Base-by-base conservation (phyloP, 768 basidiomycete species). In the Termitomyces bulborhizus region DNA sequence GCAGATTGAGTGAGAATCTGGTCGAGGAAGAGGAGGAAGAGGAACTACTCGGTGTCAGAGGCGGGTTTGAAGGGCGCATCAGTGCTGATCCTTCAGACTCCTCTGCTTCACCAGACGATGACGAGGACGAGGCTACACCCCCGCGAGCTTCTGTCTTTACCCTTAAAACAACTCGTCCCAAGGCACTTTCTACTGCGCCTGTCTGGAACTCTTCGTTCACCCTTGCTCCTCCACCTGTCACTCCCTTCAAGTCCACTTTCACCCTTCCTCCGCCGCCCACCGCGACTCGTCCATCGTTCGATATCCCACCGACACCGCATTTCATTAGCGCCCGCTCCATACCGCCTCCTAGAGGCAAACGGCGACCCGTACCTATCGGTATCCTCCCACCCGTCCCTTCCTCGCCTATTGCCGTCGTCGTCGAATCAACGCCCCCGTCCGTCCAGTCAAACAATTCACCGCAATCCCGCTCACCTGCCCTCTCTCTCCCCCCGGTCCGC, bases 1-100 rank as follows among this genome's bases (percentile, higher is more conserved):
- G 90, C 66, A 71, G 87, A 41, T 66, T 90, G 42, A 91, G 88
- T 64, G 90, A 92, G 66, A 78, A 92, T 51, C 79, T 91, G 8
- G 81, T 92, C 9, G 90, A 91, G 63, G 88, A 88, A 59, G 88
- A 90, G 21, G 90, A 92, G 65, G 88, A 92, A 65, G 70, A 80
- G 46, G 85, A 84, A 55, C 71, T 90, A 0, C 75, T 90, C 41
- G 85, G 86, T 44, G 67, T 86, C 16, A 84, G 86, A 51, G 82
- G 85, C 52, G 80, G 82, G 36, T 90, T 89, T 59, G 77, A 80
- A 61, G 66, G 68, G 26, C 66, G 61, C 53, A 66, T 67, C 39
- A 68, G 63, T 47, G 64, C 64, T 21, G 72, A 71, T 46, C 68
- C 69, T 31, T 70, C 73, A 48, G 72, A 73, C 41, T 73, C 69